phyloP scores from a whole-genome alignment of 768 basidiomycete species.

The Trametes maxima region DNA sequence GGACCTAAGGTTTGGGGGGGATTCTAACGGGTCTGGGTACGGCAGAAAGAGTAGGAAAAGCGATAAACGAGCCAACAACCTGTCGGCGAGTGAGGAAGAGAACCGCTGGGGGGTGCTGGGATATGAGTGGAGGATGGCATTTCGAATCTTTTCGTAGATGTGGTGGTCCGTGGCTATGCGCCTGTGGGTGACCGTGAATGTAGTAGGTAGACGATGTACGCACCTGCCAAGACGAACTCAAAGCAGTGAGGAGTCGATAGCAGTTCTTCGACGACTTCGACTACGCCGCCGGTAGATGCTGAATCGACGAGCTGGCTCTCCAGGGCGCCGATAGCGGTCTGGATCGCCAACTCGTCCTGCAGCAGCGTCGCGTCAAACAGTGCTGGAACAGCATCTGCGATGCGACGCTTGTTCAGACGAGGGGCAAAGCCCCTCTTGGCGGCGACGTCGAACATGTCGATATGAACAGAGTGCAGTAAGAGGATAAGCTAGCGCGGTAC shows the following conservation, averaged over 20 bases:
- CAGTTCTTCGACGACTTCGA: not conserved
- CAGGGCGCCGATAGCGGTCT: not conserved
- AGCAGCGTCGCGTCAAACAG: conserved; percentile 5
- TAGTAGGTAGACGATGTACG: not conserved
- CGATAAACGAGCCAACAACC: conserved; percentile 11
- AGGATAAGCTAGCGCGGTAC: too few relatives aligned
- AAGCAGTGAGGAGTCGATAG: not conserved
- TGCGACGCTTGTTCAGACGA: not conserved
- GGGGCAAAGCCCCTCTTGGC: not conserved
- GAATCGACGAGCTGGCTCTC: conserved; percentile 6
- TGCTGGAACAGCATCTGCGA: not conserved
- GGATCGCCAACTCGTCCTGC: conserved; percentile 1
- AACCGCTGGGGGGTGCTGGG: conserved; percentile 4
- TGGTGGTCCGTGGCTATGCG: not conserved
- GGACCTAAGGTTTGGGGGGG: not conserved
- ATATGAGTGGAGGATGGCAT: conserved; percentile 2
- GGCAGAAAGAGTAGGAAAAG: conserved; percentile 15
- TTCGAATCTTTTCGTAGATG: not conserved
- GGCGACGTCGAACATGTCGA: not conserved
- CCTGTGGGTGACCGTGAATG: not conserved
- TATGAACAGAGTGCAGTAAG: too few relatives aligned
- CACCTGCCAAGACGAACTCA: conserved; percentile 8
- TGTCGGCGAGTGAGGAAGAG: not conserved
- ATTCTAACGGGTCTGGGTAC: not conserved
- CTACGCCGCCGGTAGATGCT: not conserved